Evolutionary conservation across 805 yeast genomes (phyloP).

Genomic region (Yamadazyma insecticola): DNA sequence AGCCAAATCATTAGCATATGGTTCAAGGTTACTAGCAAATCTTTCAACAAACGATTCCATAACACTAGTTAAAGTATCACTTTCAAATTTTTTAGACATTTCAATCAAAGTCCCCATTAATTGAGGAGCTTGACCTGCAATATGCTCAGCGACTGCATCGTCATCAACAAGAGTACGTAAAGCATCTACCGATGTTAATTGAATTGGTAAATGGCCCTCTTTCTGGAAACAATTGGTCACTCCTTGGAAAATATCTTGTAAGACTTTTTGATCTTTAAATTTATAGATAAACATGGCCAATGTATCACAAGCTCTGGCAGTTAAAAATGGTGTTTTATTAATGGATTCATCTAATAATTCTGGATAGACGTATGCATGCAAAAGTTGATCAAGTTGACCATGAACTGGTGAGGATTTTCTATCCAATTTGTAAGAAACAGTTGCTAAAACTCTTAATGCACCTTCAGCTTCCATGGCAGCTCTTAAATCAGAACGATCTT

Average conservation of each 20-base stretch:
- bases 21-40: conserved; percentile 39
- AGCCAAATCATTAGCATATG: conserved; percentile 39
- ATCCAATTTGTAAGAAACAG: conserved; percentile 35
- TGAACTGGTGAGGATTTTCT: conserved; percentile 31
- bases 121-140: conserved; percentile 42
- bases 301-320: conserved; percentile 45
- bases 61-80: conserved; percentile 39
- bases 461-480: conserved; percentile 38
- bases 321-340: conserved; percentile 33
- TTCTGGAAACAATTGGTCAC: conserved; percentile 36
- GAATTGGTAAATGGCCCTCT: conserved; percentile 44
- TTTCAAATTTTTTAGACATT: conserved; percentile 40
- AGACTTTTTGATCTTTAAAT: conserved; percentile 28
- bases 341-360: conserved; percentile 30
- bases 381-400: conserved; percentile 36
- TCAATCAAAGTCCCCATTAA: conserved; percentile 40
- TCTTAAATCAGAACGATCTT: conserved; percentile 20
- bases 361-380: conserved; percentile 36
- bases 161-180: conserved; percentile 45
- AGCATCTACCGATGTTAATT: conserved; percentile 50
- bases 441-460: conserved; percentile 37
- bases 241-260: conserved; percentile 38
- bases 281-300: conserved; percentile 35
- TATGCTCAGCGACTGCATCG: conserved; percentile 37
- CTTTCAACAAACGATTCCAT: conserved; percentile 44